These are phyloP conservation scores for Podila epicladia DNA, from an alignment of 192 early-diverging fungal genomes.

Conservation along the genomic window DNA sequence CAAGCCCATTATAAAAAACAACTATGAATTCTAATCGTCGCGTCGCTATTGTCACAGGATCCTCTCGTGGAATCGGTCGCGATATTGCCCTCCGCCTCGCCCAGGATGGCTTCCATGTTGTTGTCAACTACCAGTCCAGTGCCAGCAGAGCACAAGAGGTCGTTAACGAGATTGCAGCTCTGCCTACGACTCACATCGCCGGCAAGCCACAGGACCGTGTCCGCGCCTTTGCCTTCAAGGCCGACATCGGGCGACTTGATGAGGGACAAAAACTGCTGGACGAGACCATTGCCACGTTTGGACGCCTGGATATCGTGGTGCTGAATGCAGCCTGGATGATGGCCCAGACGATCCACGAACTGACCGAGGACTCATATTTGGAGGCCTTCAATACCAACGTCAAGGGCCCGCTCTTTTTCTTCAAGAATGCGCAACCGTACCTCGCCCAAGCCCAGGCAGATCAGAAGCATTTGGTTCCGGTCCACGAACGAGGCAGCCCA, in stretches of 20 bases:
- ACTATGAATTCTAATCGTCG: conserved; percentile 54
- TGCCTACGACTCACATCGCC: neutral
- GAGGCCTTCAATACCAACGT: conserved; percentile 41
- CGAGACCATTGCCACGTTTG: conserved; percentile 45
- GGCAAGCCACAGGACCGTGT: neutral
- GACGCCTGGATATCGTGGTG: conserved; percentile 54
- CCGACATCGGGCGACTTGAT: conserved; percentile 30
- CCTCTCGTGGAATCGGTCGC: conserved; percentile 86
- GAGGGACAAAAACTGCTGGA: conserved; percentile 9
- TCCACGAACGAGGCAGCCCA: neutral
- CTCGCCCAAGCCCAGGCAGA: conserved; percentile 1
- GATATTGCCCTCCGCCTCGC: conserved; percentile 86
- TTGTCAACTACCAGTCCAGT: conserved; percentile 81
- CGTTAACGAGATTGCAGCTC: neutral
- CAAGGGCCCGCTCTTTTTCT: conserved; percentile 29
- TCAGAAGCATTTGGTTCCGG: too few relatives aligned
- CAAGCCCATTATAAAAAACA: neutral
- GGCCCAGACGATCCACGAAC: conserved; percentile 13
- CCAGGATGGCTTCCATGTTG: conserved; percentile 62
- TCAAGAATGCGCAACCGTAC: conserved; percentile 34
- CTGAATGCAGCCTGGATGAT: conserved; percentile 48
- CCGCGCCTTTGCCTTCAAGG: conserved; percentile 52
- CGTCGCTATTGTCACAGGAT: conserved; percentile 87
- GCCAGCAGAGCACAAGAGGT: conserved; percentile 62
- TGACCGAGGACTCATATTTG: conserved; percentile 37